phyloP scores from a whole-genome alignment of 306 rosid species.

The Glycyrrhiza uralensis region DNA sequence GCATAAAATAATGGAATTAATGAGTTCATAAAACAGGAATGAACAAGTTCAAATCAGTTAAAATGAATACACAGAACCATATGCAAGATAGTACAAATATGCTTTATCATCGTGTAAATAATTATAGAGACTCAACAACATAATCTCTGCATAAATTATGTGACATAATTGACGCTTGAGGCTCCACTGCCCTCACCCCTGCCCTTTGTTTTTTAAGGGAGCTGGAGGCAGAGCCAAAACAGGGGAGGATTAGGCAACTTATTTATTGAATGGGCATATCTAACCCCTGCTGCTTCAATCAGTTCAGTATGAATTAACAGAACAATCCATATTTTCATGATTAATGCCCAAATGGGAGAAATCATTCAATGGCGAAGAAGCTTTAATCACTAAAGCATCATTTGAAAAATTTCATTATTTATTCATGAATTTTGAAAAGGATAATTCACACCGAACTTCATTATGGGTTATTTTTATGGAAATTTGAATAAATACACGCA shows the following conservation, averaged over 20 bases:
- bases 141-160: not conserved
- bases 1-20: not conserved
- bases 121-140: not conserved
- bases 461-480: not conserved
- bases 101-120: not conserved
- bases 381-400: constrained; percentile 8
- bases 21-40: not conserved
- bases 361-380: not conserved
- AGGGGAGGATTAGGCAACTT: not conserved
- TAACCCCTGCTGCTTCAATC: constrained; percentile 8
- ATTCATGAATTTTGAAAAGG: not conserved
- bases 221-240: not conserved
- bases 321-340: constrained; percentile 16
- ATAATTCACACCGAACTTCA: constrained; percentile 10
- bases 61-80: not conserved
- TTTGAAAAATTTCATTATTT: not conserved
- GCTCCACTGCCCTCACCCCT: not conserved
- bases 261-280: not conserved
- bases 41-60: constrained; percentile 4
- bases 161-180: not conserved
- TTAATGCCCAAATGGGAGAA: not conserved
- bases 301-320: constrained; percentile 12
- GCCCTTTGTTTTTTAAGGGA: too few species aligned
- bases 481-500: constrained; percentile 4
- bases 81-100: not conserved